Base-by-base conservation (phyloP, 129 eudicot species). In the Chrysanthemum seticuspe region DNA sequence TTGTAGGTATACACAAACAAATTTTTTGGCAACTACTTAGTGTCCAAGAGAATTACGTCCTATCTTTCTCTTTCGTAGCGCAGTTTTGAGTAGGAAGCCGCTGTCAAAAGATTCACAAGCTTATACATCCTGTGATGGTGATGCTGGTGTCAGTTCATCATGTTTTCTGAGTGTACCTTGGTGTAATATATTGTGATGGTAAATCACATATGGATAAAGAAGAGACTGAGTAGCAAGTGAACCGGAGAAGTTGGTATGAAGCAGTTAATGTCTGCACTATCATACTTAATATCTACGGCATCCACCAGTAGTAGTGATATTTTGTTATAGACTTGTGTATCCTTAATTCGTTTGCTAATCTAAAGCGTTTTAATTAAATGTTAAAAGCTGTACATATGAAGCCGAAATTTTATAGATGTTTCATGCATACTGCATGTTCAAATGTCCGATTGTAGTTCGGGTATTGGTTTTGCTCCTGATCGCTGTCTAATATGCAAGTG, bases 291-390 rank as follows among this genome's bases (percentile, higher is more conserved):
- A 66, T 6, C 9, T 61, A 49, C 52, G 59, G 51, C 62, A 64
- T 73, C 62, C 52, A 49, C 34, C 21, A 29, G 13, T 66, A 44
- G 58, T 62, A 70, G 52, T 62, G 71, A 78, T 21, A 16, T 71
- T 63, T 70, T 70, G 72, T 78, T 78, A 76, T 63, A 54, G 72
- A 63, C 81, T 74, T 63, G 8, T 66, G 48, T 19, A 19, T 60
- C 53, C n/a, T 62, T 40, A 40, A 40, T 40, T 56, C 12, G n/a
- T 40, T 36, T 51, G 45, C 72, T 78, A 71, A 63, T 72, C 36
- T 70, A 40, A 5, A 67, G 29, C 14, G 23, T 9, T 34, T 3
- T 40, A 44, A 76, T 62, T 36, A 23, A 34, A 14, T 62, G 65
- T 62, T 77, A 14, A 70, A 62, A 45, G n/a, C 62, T 70, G 81